Conservation (phyloP, 1,284 basidiomycete genomes). For the Malassezia sympodialis region DNA sequence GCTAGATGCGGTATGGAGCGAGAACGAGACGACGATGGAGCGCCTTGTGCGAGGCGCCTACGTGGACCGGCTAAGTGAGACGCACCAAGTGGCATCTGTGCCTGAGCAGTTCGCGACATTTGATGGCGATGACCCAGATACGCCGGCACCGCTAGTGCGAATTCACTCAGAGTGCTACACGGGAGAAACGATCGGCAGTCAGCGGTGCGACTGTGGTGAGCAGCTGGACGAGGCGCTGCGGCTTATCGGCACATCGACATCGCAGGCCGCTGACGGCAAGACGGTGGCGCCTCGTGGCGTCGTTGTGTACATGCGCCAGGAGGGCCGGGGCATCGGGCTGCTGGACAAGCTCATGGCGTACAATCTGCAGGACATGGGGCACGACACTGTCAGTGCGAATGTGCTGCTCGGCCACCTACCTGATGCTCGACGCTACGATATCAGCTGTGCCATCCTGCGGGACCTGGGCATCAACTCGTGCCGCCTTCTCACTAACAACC, state of each 20-base stretch:
- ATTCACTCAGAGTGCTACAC: slow-evolving; percentile 99
- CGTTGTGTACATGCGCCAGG: slow-evolving; percentile 91
- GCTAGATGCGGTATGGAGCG: slow-evolving; percentile 75
- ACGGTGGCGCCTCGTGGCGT: slow-evolving; percentile 56
- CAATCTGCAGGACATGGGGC: slow-evolving; percentile 93
- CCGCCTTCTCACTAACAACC: slow-evolving; percentile 88
- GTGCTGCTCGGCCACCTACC: slow-evolving; percentile 86
- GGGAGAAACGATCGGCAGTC: slow-evolving; percentile 92
- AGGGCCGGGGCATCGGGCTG: slow-evolving; percentile 94
- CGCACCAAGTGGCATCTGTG: slow-evolving; percentile 55
- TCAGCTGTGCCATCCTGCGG: slow-evolving; percentile 77
- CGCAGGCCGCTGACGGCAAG: background rate
- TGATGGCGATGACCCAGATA: slow-evolving; percentile 15
- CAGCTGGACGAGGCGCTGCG: slow-evolving; percentile 93
- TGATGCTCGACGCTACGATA: slow-evolving; percentile 84
- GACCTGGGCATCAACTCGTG: slow-evolving; percentile 67
- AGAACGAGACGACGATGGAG: slow-evolving; percentile 83
- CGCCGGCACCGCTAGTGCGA: slow-evolving; percentile 67
- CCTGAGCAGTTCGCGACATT: slow-evolving; percentile 20
- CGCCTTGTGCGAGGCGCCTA: slow-evolving; percentile 88
- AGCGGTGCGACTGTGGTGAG: slow-evolving; percentile 98
- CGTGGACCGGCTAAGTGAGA: slow-evolving; percentile 65
- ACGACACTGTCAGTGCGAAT: slow-evolving; percentile 96
- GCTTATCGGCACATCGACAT: slow-evolving; percentile 57
- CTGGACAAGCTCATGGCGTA: slow-evolving; percentile 94